Conservation (phyloP, 2,329 filamentous ascomycete species). For the Diplodia corticola region DNA sequence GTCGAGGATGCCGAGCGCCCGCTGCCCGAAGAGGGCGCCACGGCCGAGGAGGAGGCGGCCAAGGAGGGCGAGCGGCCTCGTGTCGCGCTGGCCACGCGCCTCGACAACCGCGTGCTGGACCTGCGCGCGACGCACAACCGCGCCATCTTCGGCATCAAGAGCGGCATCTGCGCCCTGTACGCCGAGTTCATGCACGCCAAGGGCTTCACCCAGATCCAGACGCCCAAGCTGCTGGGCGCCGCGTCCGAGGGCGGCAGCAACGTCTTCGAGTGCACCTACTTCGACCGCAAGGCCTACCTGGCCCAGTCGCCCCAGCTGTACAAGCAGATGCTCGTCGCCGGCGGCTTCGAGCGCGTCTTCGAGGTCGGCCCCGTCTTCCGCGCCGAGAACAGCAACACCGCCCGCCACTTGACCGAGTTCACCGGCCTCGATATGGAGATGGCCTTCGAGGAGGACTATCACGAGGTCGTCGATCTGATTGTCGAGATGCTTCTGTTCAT, state of each 20-base stretch:
- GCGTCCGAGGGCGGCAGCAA: slow-evolving; percentile 91
- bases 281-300: slow-evolving; percentile 77
- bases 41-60: slow-evolving; percentile 47
- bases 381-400: slow-evolving; percentile 83
- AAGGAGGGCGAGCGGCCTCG: slow-evolving; percentile 60
- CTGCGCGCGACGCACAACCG: slow-evolving; percentile 89
- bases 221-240: slow-evolving; percentile 84
- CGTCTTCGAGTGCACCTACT: slow-evolving; percentile 89
- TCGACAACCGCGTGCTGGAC: slow-evolving; percentile 92
- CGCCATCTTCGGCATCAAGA: slow-evolving; percentile 74
- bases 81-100: slow-evolving; percentile 78
- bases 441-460: slow-evolving; percentile 78
- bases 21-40: slow-evolving; percentile 49
- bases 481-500: slow-evolving; percentile 76
- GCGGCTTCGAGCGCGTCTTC: slow-evolving; percentile 74
- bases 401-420: slow-evolving; percentile 84
- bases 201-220: slow-evolving; percentile 81
- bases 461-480: slow-evolving; percentile 70
- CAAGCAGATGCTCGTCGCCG: slow-evolving; percentile 83
- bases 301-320: slow-evolving; percentile 84
- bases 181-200: slow-evolving; percentile 73
- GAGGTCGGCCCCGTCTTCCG: slow-evolving; percentile 80
- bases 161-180: slow-evolving; percentile 69
- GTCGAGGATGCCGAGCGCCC: slow-evolving; percentile 55
- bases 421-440: slow-evolving; percentile 88